Evolutionary conservation across 2,329 filamentous ascomycete species (phyloP), one percentile per base, ranked within the genome.

Genomic region (Ascochyta lentis): DNA sequence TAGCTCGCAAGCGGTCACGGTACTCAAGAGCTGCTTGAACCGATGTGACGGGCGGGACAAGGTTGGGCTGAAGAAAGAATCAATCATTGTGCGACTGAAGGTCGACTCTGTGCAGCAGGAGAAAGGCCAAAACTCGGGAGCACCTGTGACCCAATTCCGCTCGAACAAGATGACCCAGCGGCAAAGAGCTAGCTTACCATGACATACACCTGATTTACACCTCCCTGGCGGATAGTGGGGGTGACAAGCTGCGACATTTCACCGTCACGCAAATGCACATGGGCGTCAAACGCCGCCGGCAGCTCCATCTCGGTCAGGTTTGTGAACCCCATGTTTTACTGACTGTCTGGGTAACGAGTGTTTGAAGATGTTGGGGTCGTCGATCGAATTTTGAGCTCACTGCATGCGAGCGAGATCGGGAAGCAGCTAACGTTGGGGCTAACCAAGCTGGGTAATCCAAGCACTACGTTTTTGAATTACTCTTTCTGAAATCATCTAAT

Each of bases 121-220:
- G 29, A 31, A 31, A 15, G 5, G 29, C 10, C 29, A 31, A 3
- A 13, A 3, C 13, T 31, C 13, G 29, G 5, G 29, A 31, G 6
- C 3, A 13, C 12, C 29, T 31, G 29, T 5, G 12, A 13, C 13
- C 4, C 9, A 31, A 31, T 4, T 31, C 5, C 5, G 13, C 29
- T 31, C 12, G 29, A 31, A 5, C 6, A 19, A 16, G 33, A 19
- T 16, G 8, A 35, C 33, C 15, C 8, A 8, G n/a, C 16, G 33
- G n/a, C 33, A 29, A 29, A 16, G 33, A 35, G 23, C 38, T 54
- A 53, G 54, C 77, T 66, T 72, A 81, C 79, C 80, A 83, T 83
- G 29, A 84, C 81, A 71, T 78, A 83, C 34, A 84, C 81, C 29
- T 79, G 81, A 67, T 83, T 80, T 57, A 81, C 80, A 58, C 81